Conservation (phyloP, 768 basidiomycete genomes). For the Mycena indigotica region DNA sequence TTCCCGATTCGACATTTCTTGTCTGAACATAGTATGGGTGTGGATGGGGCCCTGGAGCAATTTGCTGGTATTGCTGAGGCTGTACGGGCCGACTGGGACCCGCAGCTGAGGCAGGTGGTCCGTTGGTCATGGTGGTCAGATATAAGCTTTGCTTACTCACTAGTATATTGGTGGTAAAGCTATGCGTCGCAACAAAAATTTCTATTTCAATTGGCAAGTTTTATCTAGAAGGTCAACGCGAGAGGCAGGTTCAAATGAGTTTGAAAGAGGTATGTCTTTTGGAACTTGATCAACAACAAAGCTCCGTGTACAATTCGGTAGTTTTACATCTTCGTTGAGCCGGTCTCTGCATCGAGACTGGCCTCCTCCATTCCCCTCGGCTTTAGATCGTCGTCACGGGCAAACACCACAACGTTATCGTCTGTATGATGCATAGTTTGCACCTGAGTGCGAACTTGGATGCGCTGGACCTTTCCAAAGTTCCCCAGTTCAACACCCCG, state of each 20-base stretch:
- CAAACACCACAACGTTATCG: background rate
- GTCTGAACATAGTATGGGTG: background rate
- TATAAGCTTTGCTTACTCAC: too few relatives aligned
- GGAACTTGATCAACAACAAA: too few relatives aligned
- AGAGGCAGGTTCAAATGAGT: too few relatives aligned
- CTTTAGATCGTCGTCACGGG: background rate
- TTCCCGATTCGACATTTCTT: background rate
- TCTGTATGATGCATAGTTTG: background rate
- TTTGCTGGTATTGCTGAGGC: background rate
- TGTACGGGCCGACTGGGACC: slow-evolving; percentile 33
- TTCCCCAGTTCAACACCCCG: background rate
- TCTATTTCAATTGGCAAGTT: too few relatives aligned
- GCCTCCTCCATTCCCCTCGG: background rate
- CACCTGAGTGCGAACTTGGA: background rate
- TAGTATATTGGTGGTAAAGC: too few relatives aligned
- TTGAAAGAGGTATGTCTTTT: too few relatives aligned
- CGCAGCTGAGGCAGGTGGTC: slow-evolving; percentile 44
- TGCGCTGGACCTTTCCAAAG: background rate
- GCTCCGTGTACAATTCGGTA: too few relatives aligned
- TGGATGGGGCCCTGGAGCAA: background rate
- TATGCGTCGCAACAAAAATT: too few relatives aligned
- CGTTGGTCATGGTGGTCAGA: slow-evolving; percentile 37
- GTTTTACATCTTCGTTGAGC: background rate
- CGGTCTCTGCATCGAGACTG: background rate
- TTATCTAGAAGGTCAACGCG: too few relatives aligned